These are phyloP conservation scores for Pythium folliculosum DNA, from an alignment of 352 stramenopile genomes.

Conservation along the genomic window DNA sequence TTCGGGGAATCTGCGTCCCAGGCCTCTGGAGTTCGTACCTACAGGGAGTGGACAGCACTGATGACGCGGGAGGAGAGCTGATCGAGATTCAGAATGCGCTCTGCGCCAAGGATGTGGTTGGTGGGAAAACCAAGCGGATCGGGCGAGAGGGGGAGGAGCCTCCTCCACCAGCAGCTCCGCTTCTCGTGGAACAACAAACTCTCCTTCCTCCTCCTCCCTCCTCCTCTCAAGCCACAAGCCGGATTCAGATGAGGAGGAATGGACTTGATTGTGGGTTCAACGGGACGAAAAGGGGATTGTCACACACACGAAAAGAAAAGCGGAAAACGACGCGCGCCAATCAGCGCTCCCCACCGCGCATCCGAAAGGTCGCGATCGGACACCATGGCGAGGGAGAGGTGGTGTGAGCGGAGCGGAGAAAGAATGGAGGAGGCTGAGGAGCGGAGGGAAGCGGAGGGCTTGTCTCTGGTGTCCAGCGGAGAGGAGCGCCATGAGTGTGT, in stretches of 20 bases:
- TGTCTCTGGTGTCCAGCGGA: neutral
- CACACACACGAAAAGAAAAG: constrained; percentile 4
- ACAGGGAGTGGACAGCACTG: neutral
- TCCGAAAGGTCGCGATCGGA: constrained; percentile 9
- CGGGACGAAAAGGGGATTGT: neutral
- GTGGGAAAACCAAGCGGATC: neutral
- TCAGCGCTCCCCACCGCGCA: neutral
- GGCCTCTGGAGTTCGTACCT: neutral
- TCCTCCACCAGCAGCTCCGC: neutral
- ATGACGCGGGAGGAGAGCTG: neutral
- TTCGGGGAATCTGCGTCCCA: constrained; percentile 8
- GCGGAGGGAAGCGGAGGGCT: too few relatives aligned
- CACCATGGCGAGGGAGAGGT: neutral
- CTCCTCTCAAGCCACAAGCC: too few relatives aligned
- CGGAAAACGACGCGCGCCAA: constrained; percentile 9
- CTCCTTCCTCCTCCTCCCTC: too few relatives aligned
- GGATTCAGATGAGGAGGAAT: too few relatives aligned
- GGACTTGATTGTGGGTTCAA: neutral
- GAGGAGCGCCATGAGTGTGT: neutral
- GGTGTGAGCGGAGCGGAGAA: too few relatives aligned
- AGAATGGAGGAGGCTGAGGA: too few relatives aligned
- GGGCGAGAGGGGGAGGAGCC: neutral
- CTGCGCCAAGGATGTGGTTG: neutral
- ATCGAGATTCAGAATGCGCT: neutral
- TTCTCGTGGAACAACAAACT: too few relatives aligned